A percentile compares a stretch with the other conserved stretches of the same genome.
Evolutionary conservation across 495 filamentous ascomycete genomes (phyloP).

Genomic region (Parathielavia hyrcaniae): DNA sequence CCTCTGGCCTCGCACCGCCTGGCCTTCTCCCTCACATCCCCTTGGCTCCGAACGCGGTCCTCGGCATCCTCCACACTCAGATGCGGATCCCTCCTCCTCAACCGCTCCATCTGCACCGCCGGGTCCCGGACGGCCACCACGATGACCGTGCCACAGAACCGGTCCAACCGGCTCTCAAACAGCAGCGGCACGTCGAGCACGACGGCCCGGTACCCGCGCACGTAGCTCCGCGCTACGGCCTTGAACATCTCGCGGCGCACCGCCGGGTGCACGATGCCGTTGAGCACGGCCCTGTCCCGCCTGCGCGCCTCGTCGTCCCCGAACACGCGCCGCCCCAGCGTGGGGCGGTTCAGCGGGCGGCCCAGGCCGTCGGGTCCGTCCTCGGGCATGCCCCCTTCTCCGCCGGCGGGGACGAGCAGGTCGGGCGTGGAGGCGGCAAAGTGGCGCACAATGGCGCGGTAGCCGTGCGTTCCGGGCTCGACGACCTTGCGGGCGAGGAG

Average conservation of each 20-base stretch:
- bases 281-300: slow-evolving; percentile 65
- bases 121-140: slow-evolving; percentile 77
- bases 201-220: slow-evolving; percentile 72
- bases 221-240: slow-evolving; percentile 56
- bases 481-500: slow-evolving; percentile 83
- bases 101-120: slow-evolving; percentile 67
- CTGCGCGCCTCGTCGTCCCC: slow-evolving; percentile 58
- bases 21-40: slow-evolving; percentile 76
- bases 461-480: slow-evolving; percentile 77
- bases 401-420: slow-evolving; percentile 55
- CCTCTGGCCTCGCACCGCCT: slow-evolving; percentile 59
- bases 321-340: slow-evolving; percentile 79
- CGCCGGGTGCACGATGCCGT: slow-evolving; percentile 86
- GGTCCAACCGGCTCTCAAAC: slow-evolving; percentile 78
- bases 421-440: slow-evolving; percentile 79
- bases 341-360: slow-evolving; percentile 74
- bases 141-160: slow-evolving; percentile 69
- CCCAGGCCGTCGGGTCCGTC: slow-evolving; percentile 46
- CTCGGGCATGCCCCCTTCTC: slow-evolving; percentile 40
- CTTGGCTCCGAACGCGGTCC: slow-evolving; percentile 77
- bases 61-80: slow-evolving; percentile 71
- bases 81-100: slow-evolving; percentile 65
- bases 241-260: slow-evolving; percentile 72
- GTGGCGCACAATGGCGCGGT: slow-evolving; percentile 68
- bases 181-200: slow-evolving; percentile 90